Evolutionary conservation across 345 rosid species (phyloP).

Genomic region (Kernera saxatilis): DNA sequence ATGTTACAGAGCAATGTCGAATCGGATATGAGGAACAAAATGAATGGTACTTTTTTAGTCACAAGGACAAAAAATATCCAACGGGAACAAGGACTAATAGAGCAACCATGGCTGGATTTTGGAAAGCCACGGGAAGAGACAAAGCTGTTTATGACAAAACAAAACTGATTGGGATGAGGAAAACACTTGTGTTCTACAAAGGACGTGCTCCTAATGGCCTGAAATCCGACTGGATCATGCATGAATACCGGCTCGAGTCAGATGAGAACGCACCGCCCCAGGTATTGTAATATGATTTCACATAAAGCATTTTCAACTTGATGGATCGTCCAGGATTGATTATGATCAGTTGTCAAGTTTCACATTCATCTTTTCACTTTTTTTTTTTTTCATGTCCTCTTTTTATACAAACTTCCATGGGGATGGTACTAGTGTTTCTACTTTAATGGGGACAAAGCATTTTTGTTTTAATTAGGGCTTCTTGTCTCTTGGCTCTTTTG

Average conservation of each 20-base stretch:
- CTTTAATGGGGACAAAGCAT: constrained; percentile 19
- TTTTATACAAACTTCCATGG: constrained; percentile 14
- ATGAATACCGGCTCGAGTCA: constrained; percentile 87
- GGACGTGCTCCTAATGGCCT: constrained; percentile 98
- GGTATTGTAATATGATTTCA: constrained; percentile 36
- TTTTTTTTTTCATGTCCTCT: neutral
- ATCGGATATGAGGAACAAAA: constrained; percentile 88
- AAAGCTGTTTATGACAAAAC: constrained; percentile 81
- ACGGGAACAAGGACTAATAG: constrained; percentile 94
- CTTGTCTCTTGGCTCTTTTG: neutral
- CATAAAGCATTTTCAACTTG: neutral
- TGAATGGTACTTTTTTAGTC: constrained; percentile 97
- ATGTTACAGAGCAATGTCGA: constrained; percentile 56
- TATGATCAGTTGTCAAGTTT: neutral
- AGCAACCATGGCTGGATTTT: constrained; percentile 92
- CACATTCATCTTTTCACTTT: constrained; percentile 2
- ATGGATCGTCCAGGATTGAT: neutral
- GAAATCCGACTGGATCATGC: constrained; percentile 94
- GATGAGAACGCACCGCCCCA: constrained; percentile 92
- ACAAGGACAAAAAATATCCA: constrained; percentile 95
- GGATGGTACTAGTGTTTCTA: constrained; percentile 8
- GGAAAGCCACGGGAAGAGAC: constrained; percentile 98
- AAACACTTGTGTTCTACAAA: constrained; percentile 92
- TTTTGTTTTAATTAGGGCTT: constrained; percentile 25
- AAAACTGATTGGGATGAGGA: constrained; percentile 92